phyloP scores from a whole-genome alignment of 2,329 filamentous ascomycete genomes.

The Amauroascus verrucosus region DNA sequence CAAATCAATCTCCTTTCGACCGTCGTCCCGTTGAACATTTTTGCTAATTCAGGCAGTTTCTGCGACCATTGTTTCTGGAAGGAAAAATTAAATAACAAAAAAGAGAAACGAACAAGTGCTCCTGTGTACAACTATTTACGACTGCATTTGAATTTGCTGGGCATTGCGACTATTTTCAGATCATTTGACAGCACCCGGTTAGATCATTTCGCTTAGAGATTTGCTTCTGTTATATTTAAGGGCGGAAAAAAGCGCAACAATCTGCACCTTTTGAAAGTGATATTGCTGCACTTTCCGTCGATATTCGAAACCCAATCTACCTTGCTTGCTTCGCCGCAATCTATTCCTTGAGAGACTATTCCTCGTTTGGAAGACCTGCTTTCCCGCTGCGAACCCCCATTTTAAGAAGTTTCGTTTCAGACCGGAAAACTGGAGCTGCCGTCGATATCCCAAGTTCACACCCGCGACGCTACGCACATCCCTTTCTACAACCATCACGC shows the following conservation, averaged over 20 bases:
- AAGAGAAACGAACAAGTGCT: not conserved
- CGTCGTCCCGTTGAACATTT: not conserved
- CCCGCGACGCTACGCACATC: slow-evolving; percentile 64
- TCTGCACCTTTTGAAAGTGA: not conserved
- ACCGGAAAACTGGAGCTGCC: slow-evolving; percentile 92
- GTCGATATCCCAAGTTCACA: slow-evolving; percentile 72
- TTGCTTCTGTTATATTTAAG: not conserved
- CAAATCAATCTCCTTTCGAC: not conserved
- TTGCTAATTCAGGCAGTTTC: not conserved
- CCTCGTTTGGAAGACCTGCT: not conserved
- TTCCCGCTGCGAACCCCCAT: not conserved
- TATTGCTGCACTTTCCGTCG: not conserved
- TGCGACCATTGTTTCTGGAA: not conserved
- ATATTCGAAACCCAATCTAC: not conserved
- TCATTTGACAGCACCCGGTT: not conserved
- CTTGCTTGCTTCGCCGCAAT: not conserved
- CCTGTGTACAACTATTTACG: slow-evolving; percentile 6
- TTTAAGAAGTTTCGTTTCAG: slow-evolving; percentile 30
- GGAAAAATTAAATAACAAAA: too few relatives aligned
- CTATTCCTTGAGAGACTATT: not conserved
- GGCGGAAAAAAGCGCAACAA: not conserved
- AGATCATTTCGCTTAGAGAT: slow-evolving; percentile 5
- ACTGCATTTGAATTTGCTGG: slow-evolving; percentile 2
- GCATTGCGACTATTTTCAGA: not conserved
- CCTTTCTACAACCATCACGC: slow-evolving; percentile 60